Percentiles rank a stretch among this genome's conserved stretches.
Conservation (phyloP, 2,329 filamentous ascomycete species). For the Fusarium ramigenum region DNA sequence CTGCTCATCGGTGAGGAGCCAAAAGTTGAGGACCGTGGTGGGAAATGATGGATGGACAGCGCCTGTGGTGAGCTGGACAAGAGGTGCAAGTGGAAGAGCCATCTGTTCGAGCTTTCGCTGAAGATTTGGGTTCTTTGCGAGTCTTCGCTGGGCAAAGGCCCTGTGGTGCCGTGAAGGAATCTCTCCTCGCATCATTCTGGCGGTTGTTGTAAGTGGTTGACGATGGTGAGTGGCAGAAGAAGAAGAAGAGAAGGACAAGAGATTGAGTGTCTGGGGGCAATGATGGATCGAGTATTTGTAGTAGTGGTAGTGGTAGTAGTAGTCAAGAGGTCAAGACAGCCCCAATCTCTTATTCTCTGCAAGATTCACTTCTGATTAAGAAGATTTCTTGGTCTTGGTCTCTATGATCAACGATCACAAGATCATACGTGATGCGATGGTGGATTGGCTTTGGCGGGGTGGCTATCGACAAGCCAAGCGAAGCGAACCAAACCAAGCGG, state of each 20-base stretch:
- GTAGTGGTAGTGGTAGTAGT: background rate
- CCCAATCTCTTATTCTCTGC: background rate
- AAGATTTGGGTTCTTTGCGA: conserved; percentile 61
- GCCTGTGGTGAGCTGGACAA: conserved; percentile 71
- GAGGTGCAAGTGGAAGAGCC: conserved; percentile 70
- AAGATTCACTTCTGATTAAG: conserved; percentile 9
- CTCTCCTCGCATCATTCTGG: conserved; percentile 48
- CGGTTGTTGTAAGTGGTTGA: conserved; percentile 1
- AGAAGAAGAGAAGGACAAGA: background rate
- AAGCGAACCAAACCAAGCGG: background rate
- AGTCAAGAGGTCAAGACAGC: background rate
- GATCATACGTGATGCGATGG: conserved; percentile 1
- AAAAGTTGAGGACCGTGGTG: conserved; percentile 73
- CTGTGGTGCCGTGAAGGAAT: conserved; percentile 47
- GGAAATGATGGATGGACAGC: conserved; percentile 73
- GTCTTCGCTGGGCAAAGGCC: conserved; percentile 44
- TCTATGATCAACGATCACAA: conserved; percentile 11
- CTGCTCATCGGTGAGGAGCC: conserved; percentile 76
- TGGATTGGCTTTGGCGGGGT: conserved; percentile 27
- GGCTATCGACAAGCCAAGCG: conserved; percentile 20
- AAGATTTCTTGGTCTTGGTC: background rate
- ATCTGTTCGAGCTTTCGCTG: conserved; percentile 71
- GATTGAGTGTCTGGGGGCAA: background rate
- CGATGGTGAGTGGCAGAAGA: background rate
- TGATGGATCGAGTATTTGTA: conserved; percentile 8